These are phyloP conservation scores for Ascochyta fabae DNA, from an alignment of 2,329 filamentous ascomycete species.

Conservation along the genomic window DNA sequence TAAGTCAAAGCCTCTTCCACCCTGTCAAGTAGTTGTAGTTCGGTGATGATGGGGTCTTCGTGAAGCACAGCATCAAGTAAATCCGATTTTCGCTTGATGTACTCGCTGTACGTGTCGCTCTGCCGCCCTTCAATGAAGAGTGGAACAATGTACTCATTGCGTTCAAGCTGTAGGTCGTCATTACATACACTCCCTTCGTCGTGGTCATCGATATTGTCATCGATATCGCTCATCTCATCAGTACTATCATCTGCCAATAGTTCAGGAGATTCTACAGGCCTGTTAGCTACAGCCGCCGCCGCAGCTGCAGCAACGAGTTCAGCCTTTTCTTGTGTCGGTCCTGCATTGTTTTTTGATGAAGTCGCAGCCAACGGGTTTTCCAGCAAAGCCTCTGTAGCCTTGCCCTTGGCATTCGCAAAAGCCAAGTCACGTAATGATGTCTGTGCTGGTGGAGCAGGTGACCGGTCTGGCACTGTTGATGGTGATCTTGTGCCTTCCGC, in stretches of 20 bases:
- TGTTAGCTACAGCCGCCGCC: background rate
- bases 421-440: conserved; percentile 40
- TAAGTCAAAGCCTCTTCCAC: conserved; percentile 29
- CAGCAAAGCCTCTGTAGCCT: conserved; percentile 4
- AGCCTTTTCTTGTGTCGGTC: conserved; percentile 2
- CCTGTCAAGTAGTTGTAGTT: conserved; percentile 16
- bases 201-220: conserved; percentile 5
- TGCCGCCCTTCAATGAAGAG: conserved; percentile 43
- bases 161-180: conserved; percentile 38
- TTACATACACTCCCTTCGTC: conserved; percentile 33
- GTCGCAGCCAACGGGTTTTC: conserved; percentile 1
- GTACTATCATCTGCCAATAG: conserved; percentile 21
- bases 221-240: conserved; percentile 27
- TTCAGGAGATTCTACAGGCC: background rate
- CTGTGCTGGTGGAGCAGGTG: conserved; percentile 29
- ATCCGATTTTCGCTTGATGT: conserved; percentile 27
- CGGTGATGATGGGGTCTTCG: background rate
- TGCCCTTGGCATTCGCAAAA: conserved; percentile 22
- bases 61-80: conserved; percentile 23
- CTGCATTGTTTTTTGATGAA: background rate
- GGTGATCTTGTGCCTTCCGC: conserved; percentile 42
- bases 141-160: conserved; percentile 43
- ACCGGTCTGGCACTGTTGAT: conserved; percentile 42
- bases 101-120: conserved; percentile 28
- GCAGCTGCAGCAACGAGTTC: conserved; percentile 9